Conservation (phyloP, 2,329 filamentous ascomycete species). For the Mycosphaerella sp. region DNA sequence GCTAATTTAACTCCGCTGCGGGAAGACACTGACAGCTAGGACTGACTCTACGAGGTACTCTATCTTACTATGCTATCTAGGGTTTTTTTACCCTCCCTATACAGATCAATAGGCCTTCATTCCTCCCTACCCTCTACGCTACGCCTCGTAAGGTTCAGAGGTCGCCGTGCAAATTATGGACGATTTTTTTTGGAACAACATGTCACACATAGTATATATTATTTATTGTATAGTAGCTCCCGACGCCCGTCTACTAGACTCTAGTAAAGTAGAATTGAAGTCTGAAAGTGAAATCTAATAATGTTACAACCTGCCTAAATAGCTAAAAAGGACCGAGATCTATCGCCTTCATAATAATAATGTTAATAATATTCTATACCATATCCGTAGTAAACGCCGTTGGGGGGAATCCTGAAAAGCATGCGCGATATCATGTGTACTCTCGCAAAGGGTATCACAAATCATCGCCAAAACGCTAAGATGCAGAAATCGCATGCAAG, state of each 20-base stretch:
- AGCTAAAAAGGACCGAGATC: background rate
- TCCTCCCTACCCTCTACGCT: too few relatives aligned
- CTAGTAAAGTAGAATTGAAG: background rate
- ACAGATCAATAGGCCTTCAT: too few relatives aligned
- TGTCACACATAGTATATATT: too few relatives aligned
- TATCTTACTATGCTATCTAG: too few relatives aligned
- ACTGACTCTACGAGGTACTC: too few relatives aligned
- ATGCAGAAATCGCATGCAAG: constrained; percentile 16
- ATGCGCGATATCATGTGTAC: constrained; percentile 22
- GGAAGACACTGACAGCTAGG: too few relatives aligned
- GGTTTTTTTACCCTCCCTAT: too few relatives aligned
- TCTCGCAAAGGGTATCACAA: constrained; percentile 21
- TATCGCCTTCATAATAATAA: background rate
- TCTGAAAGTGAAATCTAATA: background rate
- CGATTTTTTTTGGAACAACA: too few relatives aligned
- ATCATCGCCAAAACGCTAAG: constrained; percentile 24
- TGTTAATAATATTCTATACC: background rate
- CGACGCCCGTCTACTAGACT: too few relatives aligned
- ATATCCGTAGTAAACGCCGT: background rate
- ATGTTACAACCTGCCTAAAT: background rate
- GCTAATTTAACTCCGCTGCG: too few relatives aligned
- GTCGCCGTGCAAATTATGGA: too few relatives aligned
- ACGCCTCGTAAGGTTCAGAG: too few relatives aligned
- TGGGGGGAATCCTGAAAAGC: constrained; percentile 1
- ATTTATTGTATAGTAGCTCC: background rate